phyloP scores from a whole-genome alignment of 2,329 filamentous ascomycete species.

The Eutypa lata region DNA sequence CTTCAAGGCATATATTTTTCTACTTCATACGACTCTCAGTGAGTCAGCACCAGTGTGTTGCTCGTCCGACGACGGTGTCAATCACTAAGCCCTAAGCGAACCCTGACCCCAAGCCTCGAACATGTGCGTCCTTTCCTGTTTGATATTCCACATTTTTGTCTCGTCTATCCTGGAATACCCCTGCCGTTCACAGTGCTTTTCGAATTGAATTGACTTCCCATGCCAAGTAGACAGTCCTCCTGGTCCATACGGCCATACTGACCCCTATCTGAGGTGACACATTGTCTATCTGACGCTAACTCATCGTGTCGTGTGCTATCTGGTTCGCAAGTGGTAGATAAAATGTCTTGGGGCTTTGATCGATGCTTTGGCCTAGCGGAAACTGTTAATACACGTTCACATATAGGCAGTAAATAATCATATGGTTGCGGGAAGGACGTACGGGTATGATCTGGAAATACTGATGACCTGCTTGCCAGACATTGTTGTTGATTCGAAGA shows the following conservation, averaged over 20 bases:
- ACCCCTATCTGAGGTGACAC: not conserved
- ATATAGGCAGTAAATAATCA: not conserved
- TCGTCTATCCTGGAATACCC: too few relatives aligned
- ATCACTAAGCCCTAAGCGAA: too few relatives aligned
- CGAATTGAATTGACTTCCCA: not conserved
- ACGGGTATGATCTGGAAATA: not conserved
- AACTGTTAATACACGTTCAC: not conserved
- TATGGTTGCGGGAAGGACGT: not conserved
- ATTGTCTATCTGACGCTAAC: not conserved
- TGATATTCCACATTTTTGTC: too few relatives aligned
- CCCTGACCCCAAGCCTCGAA: too few relatives aligned
- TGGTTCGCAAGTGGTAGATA: not conserved
- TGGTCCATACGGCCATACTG: not conserved
- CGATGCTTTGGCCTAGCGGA: not conserved
- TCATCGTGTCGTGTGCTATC: not conserved
- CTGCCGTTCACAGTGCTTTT: too few relatives aligned
- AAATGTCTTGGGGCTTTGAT: not conserved
- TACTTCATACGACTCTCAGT: too few relatives aligned
- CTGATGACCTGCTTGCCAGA: not conserved
- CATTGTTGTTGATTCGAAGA: not conserved
- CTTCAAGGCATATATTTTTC: too few relatives aligned
- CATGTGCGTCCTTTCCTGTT: too few relatives aligned
- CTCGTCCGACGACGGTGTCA: too few relatives aligned
- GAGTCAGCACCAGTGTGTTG: too few relatives aligned
- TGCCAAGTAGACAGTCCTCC: not conserved